A percentile compares a stretch with the other conserved stretches of the same genome.
These are phyloP conservation scores for Xerocomus brunneocitrinus DNA, from an alignment of 768 basidiomycete genomes.

Conservation along the genomic window DNA sequence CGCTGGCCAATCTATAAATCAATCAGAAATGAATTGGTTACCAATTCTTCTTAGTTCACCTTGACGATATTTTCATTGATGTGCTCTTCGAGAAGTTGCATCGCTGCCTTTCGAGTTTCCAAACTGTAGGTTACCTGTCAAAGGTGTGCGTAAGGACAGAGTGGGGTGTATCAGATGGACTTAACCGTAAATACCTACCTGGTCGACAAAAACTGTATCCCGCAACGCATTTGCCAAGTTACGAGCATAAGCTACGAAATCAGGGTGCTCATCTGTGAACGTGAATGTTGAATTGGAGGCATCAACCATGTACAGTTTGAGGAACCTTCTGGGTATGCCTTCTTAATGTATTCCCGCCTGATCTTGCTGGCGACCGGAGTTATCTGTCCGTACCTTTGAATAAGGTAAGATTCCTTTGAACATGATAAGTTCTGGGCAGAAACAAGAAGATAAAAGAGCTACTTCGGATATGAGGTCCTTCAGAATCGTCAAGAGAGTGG, in stretches of 20 bases:
- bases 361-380: constrained; percentile 51
- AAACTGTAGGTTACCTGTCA: constrained; percentile 50
- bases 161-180: background rate
- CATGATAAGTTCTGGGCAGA: background rate
- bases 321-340: constrained; percentile 65
- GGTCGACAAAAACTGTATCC: constrained; percentile 82
- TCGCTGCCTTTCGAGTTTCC: constrained; percentile 51
- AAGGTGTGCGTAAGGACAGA: background rate
- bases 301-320: background rate
- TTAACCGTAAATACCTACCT: constrained; percentile 39
- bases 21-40: background rate
- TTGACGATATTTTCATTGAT: constrained; percentile 92
- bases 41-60: constrained; percentile 33
- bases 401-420: constrained; percentile 63
- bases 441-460: background rate
- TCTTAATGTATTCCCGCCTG: constrained; percentile 52
- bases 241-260: constrained; percentile 68
- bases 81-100: constrained; percentile 81
- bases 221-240: constrained; percentile 62
- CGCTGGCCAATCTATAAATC: constrained; percentile 63
- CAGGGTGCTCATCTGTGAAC: constrained; percentile 62
- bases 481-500: constrained; percentile 75
- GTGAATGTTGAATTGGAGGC: background rate
- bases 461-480: constrained; percentile 71
- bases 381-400: constrained; percentile 68